phyloP scores from a whole-genome alignment of 2,329 filamentous ascomycete genomes.

The Claviceps humidiphila region DNA sequence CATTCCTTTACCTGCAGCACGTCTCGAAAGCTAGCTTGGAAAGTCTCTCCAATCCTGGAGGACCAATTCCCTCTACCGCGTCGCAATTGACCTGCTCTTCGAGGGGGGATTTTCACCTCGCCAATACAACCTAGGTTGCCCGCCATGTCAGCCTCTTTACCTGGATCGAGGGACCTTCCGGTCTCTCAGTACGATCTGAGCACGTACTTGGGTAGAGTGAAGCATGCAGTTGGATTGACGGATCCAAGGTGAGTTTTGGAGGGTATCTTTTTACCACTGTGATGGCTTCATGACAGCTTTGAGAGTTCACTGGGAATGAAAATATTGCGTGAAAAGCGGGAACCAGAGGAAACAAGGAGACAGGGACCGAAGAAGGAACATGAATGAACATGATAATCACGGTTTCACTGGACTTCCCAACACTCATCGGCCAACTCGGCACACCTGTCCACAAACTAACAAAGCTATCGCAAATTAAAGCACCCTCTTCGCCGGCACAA shows the following conservation, averaged over 20 bases:
- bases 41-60: no score
- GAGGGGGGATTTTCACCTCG: background rate
- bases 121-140: background rate
- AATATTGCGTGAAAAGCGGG: background rate
- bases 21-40: no score
- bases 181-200: slow-evolving; percentile 82
- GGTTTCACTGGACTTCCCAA: background rate
- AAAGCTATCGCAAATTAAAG: slow-evolving; percentile 30
- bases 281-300: background rate
- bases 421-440: background rate
- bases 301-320: background rate
- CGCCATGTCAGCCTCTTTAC: slow-evolving; percentile 51
- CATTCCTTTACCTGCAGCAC: no score
- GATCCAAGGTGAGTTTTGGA: slow-evolving; percentile 71
- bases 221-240: slow-evolving; percentile 76
- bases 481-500: slow-evolving; percentile 67
- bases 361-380: no score
- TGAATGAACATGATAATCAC: background rate
- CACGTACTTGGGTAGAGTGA: slow-evolving; percentile 91
- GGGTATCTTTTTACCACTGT: background rate
- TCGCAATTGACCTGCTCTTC: background rate
- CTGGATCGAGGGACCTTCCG: slow-evolving; percentile 66
- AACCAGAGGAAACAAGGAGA: background rate
- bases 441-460: background rate
- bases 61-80: background rate